Base-by-base conservation (phyloP, 2,329 filamentous ascomycete genomes). In the Cytospora piceicola region DNA sequence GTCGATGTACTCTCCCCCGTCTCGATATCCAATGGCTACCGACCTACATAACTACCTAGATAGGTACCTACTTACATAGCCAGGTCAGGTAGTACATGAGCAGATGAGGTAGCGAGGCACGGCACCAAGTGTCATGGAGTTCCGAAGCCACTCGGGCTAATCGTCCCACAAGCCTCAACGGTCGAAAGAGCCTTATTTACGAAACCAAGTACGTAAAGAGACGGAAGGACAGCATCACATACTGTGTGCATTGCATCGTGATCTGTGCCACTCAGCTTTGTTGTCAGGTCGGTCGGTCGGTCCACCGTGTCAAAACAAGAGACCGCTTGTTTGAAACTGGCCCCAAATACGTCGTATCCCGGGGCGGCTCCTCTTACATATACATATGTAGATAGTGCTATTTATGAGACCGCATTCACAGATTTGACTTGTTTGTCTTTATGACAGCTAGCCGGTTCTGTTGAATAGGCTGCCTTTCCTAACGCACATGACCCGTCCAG, bases 371-470 rank as follows among this genome's bases (percentile, higher is more conserved):
- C 34, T 32, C 22, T 56, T 36, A 15, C 34, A 36, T 12, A 15
- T 12, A 36, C 32, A 9, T 12, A 12, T n/a, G n/a, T n/a, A n/a
- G n/a, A n/a, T 29, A 29, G 27, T 4, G 12, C 14, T 15, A 2
- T 36, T 36, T 24, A n/a, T 56, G 54, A 56, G 29, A 36, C 54
- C 54, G 46, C 42, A 49, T 49, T 54, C 34, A 3, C 34, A 53
- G 53, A 51, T 46, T 46, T 54, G 55, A n/a, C 42, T 55, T 59
- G 51, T 56, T 49, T 59, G 62, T 51, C 49, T 36, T 12, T 12
- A 14, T 64, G 62, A 53, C 32, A 60, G 46, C 60, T 36, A 60
- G 58, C 39, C 61, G 56, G 49, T 27, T 27, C 54, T 51, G 11
- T 34, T 8, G 32, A 34, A 58, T 58, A 49, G 58, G 58, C 54